phyloP scores from a whole-genome alignment of 169 alveolate genomes.

The Eimeria falciformis region DNA sequence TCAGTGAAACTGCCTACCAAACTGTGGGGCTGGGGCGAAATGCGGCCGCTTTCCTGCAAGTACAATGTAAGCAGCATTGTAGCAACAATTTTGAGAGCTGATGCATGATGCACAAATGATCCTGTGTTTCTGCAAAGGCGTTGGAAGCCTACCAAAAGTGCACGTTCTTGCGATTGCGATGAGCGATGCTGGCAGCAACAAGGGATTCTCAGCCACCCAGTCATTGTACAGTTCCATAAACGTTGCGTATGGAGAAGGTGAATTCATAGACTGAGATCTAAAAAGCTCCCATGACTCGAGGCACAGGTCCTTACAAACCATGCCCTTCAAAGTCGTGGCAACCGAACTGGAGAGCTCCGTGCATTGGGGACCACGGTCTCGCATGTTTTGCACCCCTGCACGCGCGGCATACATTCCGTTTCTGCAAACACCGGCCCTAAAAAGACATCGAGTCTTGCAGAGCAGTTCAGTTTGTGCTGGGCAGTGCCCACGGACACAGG shows the following conservation, averaged over 20 bases:
- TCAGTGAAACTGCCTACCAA: conserved; percentile 11
- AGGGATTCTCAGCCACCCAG: conserved; percentile 51
- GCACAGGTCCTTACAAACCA: conserved; percentile 36
- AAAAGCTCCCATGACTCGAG: conserved; percentile 42
- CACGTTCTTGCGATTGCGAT: conserved; percentile 24
- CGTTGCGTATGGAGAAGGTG: conserved; percentile 26
- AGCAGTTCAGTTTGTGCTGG: no score
- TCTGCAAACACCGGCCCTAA: not conserved
- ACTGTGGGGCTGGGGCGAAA: conserved; percentile 43
- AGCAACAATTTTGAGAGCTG: no score
- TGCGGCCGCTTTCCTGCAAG: conserved; percentile 57
- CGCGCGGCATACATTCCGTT: not conserved
- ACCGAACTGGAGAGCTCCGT: not conserved
- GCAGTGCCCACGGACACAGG: no score
- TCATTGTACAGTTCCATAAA: conserved; percentile 2
- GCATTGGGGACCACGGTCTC: conserved; percentile 66
- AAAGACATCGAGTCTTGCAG: no score
- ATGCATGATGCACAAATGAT: no score
- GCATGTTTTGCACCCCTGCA: not conserved
- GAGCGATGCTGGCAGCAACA: conserved; percentile 8
- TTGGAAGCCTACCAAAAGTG: conserved; percentile 40
- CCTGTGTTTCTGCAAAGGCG: no score
- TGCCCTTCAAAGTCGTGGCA: conserved; percentile 30
- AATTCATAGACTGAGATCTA: not conserved
- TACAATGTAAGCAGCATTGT: no score